These are phyloP conservation scores for Fusarium abutilonis DNA, from an alignment of 2,329 filamentous ascomycete species.

Conservation along the genomic window DNA sequence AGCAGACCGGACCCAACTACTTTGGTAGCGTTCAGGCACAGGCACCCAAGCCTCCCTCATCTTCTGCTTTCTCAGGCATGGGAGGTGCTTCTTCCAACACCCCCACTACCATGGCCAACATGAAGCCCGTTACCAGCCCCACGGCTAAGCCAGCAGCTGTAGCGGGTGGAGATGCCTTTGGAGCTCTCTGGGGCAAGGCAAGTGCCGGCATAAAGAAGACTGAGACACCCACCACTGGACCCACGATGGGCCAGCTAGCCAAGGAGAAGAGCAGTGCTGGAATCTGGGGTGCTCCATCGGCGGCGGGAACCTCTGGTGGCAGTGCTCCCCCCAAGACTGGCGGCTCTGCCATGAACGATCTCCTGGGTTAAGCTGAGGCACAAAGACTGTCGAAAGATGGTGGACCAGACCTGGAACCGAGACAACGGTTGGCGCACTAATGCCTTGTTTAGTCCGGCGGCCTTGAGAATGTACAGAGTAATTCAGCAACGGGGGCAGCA, in stretches of 20 bases:
- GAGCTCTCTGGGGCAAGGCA: constrained; percentile 82
- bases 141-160: constrained; percentile 62
- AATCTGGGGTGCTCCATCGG: constrained; percentile 83
- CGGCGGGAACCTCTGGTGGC: constrained; percentile 48
- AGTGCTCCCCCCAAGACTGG: constrained; percentile 45
- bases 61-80: constrained; percentile 43
- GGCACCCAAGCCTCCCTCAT: constrained; percentile 46
- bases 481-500: constrained; percentile 39
- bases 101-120: constrained; percentile 55
- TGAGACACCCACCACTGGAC: constrained; percentile 67
- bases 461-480: constrained; percentile 38
- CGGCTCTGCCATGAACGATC: constrained; percentile 58
- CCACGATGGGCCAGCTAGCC: constrained; percentile 92
- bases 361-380: constrained; percentile 54
- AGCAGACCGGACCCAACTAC: constrained; percentile 85
- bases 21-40: constrained; percentile 79
- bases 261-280: constrained; percentile 96
- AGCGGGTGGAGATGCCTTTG: constrained; percentile 85
- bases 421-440: constrained; percentile 15
- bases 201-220: constrained; percentile 80
- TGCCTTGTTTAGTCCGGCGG: constrained; percentile 11
- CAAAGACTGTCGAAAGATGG: constrained; percentile 10
- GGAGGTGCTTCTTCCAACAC: constrained; percentile 47
- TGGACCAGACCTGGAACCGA: constrained; percentile 33
- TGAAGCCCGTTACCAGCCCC: constrained; percentile 60